Percentiles rank a stretch among this genome's conserved stretches.
Conservation (phyloP, 1,284 basidiomycete genomes). For the Mycena sp. region DNA sequence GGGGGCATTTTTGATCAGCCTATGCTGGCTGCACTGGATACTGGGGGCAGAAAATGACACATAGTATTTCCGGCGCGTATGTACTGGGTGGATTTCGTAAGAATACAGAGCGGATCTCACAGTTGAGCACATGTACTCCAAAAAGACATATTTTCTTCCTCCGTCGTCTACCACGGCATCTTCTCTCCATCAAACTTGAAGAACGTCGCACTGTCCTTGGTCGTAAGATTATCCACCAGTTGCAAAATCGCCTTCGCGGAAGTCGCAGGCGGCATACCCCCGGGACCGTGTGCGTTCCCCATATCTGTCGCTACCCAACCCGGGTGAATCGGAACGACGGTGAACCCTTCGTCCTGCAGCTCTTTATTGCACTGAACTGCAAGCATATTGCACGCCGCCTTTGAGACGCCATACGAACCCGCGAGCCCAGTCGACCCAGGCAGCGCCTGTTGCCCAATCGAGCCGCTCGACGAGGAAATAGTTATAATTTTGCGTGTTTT, state of each 20-base stretch:
- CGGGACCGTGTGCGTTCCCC: conserved; percentile 28
- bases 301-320: conserved; percentile 34
- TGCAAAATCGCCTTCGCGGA: conserved; percentile 29
- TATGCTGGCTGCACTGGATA: no score
- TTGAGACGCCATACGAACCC: conserved; percentile 30
- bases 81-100: no score
- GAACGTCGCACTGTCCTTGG: conserved; percentile 28
- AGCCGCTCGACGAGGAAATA: conserved; percentile 33
- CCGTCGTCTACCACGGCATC: conserved; percentile 33
- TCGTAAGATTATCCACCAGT: conserved; percentile 18
- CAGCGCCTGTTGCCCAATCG: conserved; percentile 23
- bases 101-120: no score
- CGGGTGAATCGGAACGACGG: conserved; percentile 20
- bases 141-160: no score
- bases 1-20: conserved; percentile 53
- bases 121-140: no score
- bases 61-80: no score
- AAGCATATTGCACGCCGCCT: conserved; percentile 34
- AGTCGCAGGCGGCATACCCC: conserved; percentile 26
- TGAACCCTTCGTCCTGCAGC: conserved; percentile 25
- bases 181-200: conserved; percentile 25
- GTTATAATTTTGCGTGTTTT: conserved; percentile 27
- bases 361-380: conserved; percentile 31
- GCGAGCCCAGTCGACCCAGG: conserved; percentile 17
- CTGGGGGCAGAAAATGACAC: no score